Conservation (phyloP, 345 rosid species). For the Eucalyptus erythrocorys region DNA sequence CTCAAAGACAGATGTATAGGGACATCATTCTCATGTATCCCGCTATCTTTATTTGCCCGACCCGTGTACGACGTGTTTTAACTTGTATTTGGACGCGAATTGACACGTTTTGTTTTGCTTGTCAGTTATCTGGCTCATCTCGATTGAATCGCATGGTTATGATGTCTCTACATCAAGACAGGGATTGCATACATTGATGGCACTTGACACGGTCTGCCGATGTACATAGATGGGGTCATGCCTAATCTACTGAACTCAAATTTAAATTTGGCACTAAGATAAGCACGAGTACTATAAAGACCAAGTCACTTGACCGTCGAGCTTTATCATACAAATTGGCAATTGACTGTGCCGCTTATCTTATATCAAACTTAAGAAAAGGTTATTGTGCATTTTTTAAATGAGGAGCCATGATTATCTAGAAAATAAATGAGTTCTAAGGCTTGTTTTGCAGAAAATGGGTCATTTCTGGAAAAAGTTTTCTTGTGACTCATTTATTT, state of each 20-base stretch:
- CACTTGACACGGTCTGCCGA: neutral
- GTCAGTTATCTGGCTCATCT: neutral
- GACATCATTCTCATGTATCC: neutral
- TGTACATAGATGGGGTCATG: neutral
- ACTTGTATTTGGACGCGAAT: neutral
- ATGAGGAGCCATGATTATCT: neutral
- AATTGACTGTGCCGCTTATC: neutral
- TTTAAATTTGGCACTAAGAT: neutral
- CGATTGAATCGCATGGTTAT: neutral
- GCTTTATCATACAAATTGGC: neutral
- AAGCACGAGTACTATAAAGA: neutral
- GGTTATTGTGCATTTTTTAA: neutral
- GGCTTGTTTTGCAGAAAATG: too few relatives aligned
- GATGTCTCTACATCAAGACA: neutral
- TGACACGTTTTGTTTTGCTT: neutral
- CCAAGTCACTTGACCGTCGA: neutral
- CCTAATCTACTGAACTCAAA: neutral
- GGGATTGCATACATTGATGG: neutral
- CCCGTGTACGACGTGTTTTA: neutral
- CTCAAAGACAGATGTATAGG: neutral
- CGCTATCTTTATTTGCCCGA: neutral
- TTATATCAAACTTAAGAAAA: neutral
- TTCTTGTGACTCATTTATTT: too few relatives aligned
- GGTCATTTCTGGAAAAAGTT: too few relatives aligned
- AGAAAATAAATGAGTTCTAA: neutral